phyloP scores from a whole-genome alignment of 768 basidiomycete genomes.

The Pisolithus albus region DNA sequence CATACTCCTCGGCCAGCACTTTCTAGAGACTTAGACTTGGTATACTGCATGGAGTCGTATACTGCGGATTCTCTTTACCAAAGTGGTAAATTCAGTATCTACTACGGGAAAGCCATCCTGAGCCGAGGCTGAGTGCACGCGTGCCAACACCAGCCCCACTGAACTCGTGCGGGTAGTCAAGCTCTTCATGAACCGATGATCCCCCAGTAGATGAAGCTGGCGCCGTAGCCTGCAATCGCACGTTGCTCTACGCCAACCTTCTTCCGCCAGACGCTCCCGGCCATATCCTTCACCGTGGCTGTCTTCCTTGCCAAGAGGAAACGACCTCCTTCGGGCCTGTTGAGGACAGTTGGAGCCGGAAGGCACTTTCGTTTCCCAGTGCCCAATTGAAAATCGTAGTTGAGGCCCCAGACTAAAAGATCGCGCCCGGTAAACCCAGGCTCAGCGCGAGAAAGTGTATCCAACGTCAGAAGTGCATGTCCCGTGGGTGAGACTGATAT shows the following conservation, averaged over 20 bases:
- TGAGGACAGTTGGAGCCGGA: conserved; percentile 46
- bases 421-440: conserved; percentile 53
- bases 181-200: conserved; percentile 20
- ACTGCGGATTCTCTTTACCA: no score
- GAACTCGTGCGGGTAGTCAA: neutral
- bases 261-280: conserved; percentile 54
- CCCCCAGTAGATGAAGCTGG: conserved; percentile 68
- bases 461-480: conserved; percentile 68
- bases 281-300: conserved; percentile 52
- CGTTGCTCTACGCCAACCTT: conserved; percentile 59
- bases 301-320: conserved; percentile 50
- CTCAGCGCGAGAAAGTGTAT: conserved; percentile 46
- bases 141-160: no score
- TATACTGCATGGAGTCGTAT: no score
- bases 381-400: conserved; percentile 68
- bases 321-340: conserved; percentile 45
- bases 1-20: no score
- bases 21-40: no score
- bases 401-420: conserved; percentile 66
- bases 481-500: conserved; percentile 69
- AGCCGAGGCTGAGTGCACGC: no score
- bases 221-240: conserved; percentile 55
- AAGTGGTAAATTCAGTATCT: no score
- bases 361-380: conserved; percentile 62
- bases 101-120: no score